phyloP scores from a whole-genome alignment of 2,329 filamentous ascomycete genomes.

The Fusarium buxicola region DNA sequence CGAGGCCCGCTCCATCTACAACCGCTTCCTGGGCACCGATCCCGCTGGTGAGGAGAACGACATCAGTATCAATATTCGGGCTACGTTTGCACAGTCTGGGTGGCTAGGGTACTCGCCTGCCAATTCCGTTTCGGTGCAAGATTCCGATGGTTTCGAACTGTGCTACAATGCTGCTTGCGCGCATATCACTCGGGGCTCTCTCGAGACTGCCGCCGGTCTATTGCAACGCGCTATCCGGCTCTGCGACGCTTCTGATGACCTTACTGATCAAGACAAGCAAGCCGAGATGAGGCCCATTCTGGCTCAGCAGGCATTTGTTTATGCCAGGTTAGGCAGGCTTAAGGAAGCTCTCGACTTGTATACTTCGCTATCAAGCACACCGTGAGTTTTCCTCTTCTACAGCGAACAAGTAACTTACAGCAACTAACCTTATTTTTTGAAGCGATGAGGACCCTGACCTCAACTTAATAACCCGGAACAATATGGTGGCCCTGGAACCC shows the following conservation, averaged over 20 bases:
- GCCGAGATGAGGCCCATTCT: conserved; percentile 80
- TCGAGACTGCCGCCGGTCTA: conserved; percentile 72
- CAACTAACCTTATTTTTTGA: conserved; percentile 33
- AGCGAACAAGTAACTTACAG: background rate
- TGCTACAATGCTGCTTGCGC: conserved; percentile 84
- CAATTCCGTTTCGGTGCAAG: conserved; percentile 64
- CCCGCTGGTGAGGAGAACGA: conserved; percentile 76
- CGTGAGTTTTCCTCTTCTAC: conserved; percentile 59
- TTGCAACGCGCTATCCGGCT: conserved; percentile 77
- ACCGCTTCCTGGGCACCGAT: conserved; percentile 62
- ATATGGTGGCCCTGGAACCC: conserved; percentile 60
- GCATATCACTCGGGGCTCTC: conserved; percentile 75
- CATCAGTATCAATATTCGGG: conserved; percentile 79
- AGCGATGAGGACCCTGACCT: conserved; percentile 77
- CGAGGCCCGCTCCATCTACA: conserved; percentile 73
- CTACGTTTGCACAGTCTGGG: conserved; percentile 76
- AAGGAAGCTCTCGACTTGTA: conserved; percentile 74
- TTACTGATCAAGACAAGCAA: conserved; percentile 79
- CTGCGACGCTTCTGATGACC: conserved; percentile 78
- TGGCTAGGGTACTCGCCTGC: conserved; percentile 66
- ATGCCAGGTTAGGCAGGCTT: conserved; percentile 72
- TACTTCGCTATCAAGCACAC: conserved; percentile 68
- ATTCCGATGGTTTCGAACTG: conserved; percentile 82
- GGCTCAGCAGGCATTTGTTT: conserved; percentile 80
- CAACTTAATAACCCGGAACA: conserved; percentile 74